Percentiles rank a stretch among this genome's conserved stretches.
These are phyloP conservation scores for Nakazawaea ambrosiae DNA, from an alignment of 805 yeast genomes.

Conservation along the genomic window DNA sequence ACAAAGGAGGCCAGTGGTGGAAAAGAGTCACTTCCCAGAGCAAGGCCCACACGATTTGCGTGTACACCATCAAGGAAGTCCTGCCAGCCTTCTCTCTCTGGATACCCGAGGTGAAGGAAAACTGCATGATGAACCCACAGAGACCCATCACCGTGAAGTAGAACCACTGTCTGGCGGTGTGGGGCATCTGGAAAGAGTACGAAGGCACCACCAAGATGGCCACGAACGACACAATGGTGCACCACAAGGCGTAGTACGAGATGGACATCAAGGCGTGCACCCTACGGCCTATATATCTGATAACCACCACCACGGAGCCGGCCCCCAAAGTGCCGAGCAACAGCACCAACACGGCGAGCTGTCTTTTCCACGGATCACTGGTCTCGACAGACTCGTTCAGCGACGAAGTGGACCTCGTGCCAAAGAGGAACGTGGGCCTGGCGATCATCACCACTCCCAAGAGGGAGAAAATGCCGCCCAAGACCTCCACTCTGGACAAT, in stretches of 20 bases:
- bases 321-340: slow-evolving; percentile 66
- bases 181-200: slow-evolving; percentile 54
- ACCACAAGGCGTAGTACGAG: slow-evolving; percentile 61
- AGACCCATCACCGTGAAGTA: slow-evolving; percentile 57
- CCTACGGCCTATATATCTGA: slow-evolving; percentile 66
- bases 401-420: slow-evolving; percentile 17
- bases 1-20: slow-evolving; percentile 63
- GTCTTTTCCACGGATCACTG: slow-evolving; percentile 43
- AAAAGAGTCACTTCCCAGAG: slow-evolving; percentile 68
- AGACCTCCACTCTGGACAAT: slow-evolving; percentile 59
- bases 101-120: slow-evolving; percentile 70
- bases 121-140: slow-evolving; percentile 80
- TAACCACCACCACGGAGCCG: slow-evolving; percentile 58
- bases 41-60: slow-evolving; percentile 73
- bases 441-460: slow-evolving; percentile 77
- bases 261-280: slow-evolving; percentile 82
- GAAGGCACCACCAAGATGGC: slow-evolving; percentile 53
- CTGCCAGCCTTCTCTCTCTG: slow-evolving; percentile 76
- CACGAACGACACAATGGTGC: slow-evolving; percentile 45
- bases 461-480: slow-evolving; percentile 62
- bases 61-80: slow-evolving; percentile 67
- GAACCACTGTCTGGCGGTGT: slow-evolving; percentile 57
- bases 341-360: slow-evolving; percentile 59
- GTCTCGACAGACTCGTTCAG: slow-evolving; percentile 39
- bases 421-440: slow-evolving; percentile 69